phyloP scores from a whole-genome alignment of 2,329 filamentous ascomycete species.

The Lasiodiplodia hormozganensis region DNA sequence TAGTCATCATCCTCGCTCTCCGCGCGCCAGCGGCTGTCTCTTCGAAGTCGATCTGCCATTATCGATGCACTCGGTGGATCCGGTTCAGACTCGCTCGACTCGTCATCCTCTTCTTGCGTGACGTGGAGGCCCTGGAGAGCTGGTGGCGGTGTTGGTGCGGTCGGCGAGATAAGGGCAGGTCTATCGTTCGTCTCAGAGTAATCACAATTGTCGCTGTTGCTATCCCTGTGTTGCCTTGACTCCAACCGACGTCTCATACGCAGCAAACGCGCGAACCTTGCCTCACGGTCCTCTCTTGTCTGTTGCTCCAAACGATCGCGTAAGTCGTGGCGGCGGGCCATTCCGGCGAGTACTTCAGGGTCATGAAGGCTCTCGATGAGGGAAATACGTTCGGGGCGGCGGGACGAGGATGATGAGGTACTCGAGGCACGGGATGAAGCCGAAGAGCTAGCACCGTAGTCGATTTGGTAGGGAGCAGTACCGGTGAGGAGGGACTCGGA shows the following conservation, averaged over 20 bases:
- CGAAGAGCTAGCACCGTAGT: conserved; percentile 50
- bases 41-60: conserved; percentile 48
- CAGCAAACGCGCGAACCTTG: conserved; percentile 26
- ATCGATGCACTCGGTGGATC: conserved; percentile 47
- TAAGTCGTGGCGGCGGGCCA: conserved; percentile 32
- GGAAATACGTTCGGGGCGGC: conserved; percentile 41
- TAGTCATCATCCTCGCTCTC: conserved; percentile 48
- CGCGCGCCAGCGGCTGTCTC: conserved; percentile 46
- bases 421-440: conserved; percentile 39
- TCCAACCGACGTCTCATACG: conserved; percentile 28
- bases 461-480: conserved; percentile 78
- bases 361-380: conserved; percentile 45
- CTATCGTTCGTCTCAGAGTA: conserved; percentile 15
- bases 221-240: conserved; percentile 8
- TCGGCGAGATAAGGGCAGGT: conserved; percentile 20
- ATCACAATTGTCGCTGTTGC: conserved; percentile 25
- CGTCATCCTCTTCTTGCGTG: conserved; percentile 41
- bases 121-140: conserved; percentile 44
- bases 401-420: conserved; percentile 36
- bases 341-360: conserved; percentile 36
- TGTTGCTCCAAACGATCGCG: conserved; percentile 26
- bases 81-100: conserved; percentile 40
- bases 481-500: conserved; percentile 75
- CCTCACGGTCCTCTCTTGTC: conserved; percentile 15
- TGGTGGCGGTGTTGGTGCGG: conserved; percentile 19